Base-by-base conservation (phyloP, 2,329 filamentous ascomycete species). In the Cladophialophora carrionii region DNA sequence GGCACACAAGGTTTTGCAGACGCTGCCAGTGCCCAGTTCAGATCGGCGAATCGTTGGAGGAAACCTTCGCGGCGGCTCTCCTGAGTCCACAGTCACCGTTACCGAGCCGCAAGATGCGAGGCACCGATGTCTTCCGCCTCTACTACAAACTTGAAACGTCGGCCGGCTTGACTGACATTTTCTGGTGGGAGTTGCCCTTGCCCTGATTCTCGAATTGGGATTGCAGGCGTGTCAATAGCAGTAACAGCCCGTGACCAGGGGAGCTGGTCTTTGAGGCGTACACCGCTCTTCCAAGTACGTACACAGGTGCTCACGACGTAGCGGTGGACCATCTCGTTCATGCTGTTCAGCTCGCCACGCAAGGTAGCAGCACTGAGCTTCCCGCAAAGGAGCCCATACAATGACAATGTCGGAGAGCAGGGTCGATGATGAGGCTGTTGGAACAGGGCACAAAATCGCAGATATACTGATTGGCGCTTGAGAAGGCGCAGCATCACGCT, bases 261-360 rank as follows among this genome's bases (percentile, higher is more conserved):
- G 58, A 57, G 57, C 51, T n/a, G 26, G 61, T 57, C 51, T 37
- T 29, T 53, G 51, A 62, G 48, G 24, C 31, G 57, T 63, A 60
- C 66, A 68, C 66, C 66, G 66, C 66, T 63, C 60, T 62, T 68
- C 62, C 26, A 17, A 20, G 34, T 41, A 51, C 52, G 41, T 22
- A 29, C 22, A 32, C 41, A 24, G 20, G n/a, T 26, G 6, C 17
- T 14, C 14, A 29, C 41, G 53, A 48, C n/a, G 34, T n/a, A 63
- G 32, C n/a, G 41, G 34, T 22, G 34, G 51, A 49, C 48, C 9
- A 17, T 24, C n/a, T 32, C 57, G n/a, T 54, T 34, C 14, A 55
- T 32, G n/a, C 14, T 31, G 37, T 62, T 66, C 63, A 66, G 63
- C 55, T 56, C 48, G 59, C 37, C 24, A 41, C 14, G 43, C 48